Evolutionary conservation across 345 rosid species (phyloP).

Genomic region (Lepidium aucheri): DNA sequence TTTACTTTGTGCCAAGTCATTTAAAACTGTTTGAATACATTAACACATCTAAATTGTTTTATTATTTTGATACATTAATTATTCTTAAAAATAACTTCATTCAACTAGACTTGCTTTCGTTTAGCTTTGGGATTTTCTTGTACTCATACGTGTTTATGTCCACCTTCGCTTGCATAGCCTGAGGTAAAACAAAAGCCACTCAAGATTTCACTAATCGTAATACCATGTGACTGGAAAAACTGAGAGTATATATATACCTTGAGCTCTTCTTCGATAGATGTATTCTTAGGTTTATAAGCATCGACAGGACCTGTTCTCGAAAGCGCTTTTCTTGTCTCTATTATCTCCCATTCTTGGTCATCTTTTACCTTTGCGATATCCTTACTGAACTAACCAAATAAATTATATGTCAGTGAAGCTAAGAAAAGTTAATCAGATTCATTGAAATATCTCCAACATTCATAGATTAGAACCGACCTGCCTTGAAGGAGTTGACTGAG

Average conservation of each 20-base stretch:
- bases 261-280: conserved; percentile 74
- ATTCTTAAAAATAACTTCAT: not conserved
- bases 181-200: not conserved
- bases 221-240: too few species aligned
- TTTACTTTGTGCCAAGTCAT: not conserved
- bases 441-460: not conserved
- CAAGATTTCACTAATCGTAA: not conserved
- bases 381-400: conserved; percentile 56
- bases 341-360: conserved; percentile 87
- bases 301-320: conserved; percentile 71
- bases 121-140: conserved; percentile 73
- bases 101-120: conserved; percentile 43
- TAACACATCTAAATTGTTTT: not conserved
- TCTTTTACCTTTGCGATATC: conserved; percentile 83
- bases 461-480: conserved; percentile 42
- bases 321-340: conserved; percentile 67
- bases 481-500: conserved; percentile 93
- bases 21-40: too few species aligned
- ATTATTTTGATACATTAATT: not conserved
- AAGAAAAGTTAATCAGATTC: not conserved
- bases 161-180: conserved; percentile 77
- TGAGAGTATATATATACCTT: conserved; percentile 46
- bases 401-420: not conserved
- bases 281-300: conserved; percentile 71
- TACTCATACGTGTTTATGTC: conserved; percentile 74